Base-by-base conservation (phyloP, 2,329 filamentous ascomycete genomes). In the Aquanectria penicillioides region DNA sequence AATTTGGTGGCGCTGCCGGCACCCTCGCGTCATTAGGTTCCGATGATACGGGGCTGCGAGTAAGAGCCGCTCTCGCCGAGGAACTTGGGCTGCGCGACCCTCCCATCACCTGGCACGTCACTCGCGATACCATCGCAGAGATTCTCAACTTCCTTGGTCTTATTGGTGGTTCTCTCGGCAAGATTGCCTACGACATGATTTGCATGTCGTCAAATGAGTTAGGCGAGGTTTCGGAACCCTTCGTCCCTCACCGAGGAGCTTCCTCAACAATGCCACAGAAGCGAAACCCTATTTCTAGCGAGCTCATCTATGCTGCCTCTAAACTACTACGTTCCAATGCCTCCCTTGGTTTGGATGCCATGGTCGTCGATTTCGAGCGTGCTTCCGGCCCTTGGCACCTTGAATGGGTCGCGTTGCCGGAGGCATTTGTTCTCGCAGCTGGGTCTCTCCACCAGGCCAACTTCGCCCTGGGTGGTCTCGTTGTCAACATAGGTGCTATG, bases 221-320 rank as follows among this genome's bases (percentile, higher is more conserved):
- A 6, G 64, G 62, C 2, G 68, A 73, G 67, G 81, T 86, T 3
- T 78, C 82, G 0, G 84, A 86, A 67, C 84, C 84, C 0, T 86
- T 82, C 47, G 81, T 84, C 0, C 79, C 81, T 2, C 81, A 85
- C 58, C 76, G 83, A 4, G 83, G 83, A 0, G 81, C 82, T 2
- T 83, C 79, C 1, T 83, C 80, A 0, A 86, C 83, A 0, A 86
- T 86, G 83, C 83, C 83, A 4, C 83, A 86, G 66, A 86, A 87
- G 70, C 75, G 83, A 6, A 86, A 87, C 41, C 83, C 84, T 1
- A 86, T 87, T 20, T 85, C 83, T 0, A 83, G 81, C 64, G 83
- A 86, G 61, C 79, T 85, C 3, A 82, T 86, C 5, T 72, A 86
- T 1, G 84, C 83, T 0, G 79, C 81, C 1, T 83, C 81, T 2